Evolutionary conservation across 768 basidiomycete species (phyloP).

Genomic region (Agrocybe praecox): DNA sequence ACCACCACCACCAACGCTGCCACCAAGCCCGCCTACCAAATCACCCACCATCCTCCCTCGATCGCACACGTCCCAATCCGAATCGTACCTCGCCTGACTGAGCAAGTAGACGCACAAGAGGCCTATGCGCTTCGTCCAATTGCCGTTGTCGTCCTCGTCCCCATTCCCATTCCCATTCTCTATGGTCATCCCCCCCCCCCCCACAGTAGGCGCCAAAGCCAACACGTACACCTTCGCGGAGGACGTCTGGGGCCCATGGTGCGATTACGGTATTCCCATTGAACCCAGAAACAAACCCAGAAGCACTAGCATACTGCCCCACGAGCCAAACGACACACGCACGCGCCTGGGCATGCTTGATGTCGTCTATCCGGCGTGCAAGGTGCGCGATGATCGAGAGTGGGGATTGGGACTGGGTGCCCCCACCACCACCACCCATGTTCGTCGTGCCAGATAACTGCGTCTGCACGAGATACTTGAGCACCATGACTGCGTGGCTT

Average conservation of each 20-base stretch:
- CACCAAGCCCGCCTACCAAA: conserved; percentile 59
- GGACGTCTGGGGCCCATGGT: conserved; percentile 86
- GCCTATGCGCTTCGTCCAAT: conserved; percentile 38
- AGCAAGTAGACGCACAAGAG: conserved; percentile 76
- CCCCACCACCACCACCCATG: conserved; percentile 15
- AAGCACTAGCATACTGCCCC: conserved; percentile 65
- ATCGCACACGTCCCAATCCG: conserved; percentile 89
- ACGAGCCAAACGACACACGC: conserved; percentile 94
- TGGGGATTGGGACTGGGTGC: conserved; percentile 44
- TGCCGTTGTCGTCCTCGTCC: no score
- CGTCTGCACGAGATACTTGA: conserved; percentile 84
- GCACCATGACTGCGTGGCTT: conserved; percentile 78
- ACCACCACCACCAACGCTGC: conserved; percentile 29
- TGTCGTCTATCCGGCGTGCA: conserved; percentile 76
- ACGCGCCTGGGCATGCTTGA: conserved; percentile 77
- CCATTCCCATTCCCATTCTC: no score
- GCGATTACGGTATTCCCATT: conserved; percentile 43
- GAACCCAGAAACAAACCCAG: neutral
- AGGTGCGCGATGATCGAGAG: conserved; percentile 77
- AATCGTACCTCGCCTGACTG: conserved; percentile 85
- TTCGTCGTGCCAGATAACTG: conserved; percentile 45
- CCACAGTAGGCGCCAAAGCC: conserved; percentile 58
- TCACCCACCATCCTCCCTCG: conserved; percentile 79
- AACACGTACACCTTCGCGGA: conserved; percentile 85
- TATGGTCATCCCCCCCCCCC: conserved; percentile 17